phyloP scores from a whole-genome alignment of 257 asterid species.

The Euphrasia confusa region DNA sequence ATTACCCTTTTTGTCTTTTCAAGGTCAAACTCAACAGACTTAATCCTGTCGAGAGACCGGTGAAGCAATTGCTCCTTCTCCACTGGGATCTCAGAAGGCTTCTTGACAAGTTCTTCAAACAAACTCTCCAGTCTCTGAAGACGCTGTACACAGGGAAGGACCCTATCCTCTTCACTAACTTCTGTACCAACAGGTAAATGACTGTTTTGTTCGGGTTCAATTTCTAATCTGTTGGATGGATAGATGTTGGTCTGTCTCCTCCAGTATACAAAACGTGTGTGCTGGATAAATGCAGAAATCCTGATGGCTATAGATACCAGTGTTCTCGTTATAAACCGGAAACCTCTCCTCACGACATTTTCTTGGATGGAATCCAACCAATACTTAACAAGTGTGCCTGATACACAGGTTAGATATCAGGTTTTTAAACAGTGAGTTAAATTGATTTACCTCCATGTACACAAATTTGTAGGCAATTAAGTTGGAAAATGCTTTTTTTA shows the following conservation, averaged over 20 bases:
- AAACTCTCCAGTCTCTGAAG: constrained; percentile 63
- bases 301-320: constrained; percentile 40
- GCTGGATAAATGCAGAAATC: constrained; percentile 38
- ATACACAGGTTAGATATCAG: constrained; percentile 9
- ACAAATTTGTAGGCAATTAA: not conserved
- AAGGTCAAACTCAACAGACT: constrained; percentile 77
- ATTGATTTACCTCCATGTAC: not conserved
- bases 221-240: constrained; percentile 53
- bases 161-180: constrained; percentile 40
- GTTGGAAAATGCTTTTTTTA: not conserved
- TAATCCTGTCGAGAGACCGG: constrained; percentile 77
- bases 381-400: constrained; percentile 45
- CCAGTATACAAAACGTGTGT: constrained; percentile 44
- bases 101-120: constrained; percentile 66
- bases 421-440: not conserved
- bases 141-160: constrained; percentile 71
- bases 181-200: constrained; percentile 32
- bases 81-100: constrained; percentile 69
- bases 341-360: constrained; percentile 53
- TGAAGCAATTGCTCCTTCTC: constrained; percentile 84
- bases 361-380: constrained; percentile 57
- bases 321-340: constrained; percentile 49
- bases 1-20: constrained; percentile 85
- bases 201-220: constrained; percentile 30
- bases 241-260: constrained; percentile 50